A percentile compares a stretch with the other conserved stretches of the same genome.
Conservation (phyloP, 495 filamentous ascomycete genomes). For the Aspergillus sclerotiicarbonarius region DNA sequence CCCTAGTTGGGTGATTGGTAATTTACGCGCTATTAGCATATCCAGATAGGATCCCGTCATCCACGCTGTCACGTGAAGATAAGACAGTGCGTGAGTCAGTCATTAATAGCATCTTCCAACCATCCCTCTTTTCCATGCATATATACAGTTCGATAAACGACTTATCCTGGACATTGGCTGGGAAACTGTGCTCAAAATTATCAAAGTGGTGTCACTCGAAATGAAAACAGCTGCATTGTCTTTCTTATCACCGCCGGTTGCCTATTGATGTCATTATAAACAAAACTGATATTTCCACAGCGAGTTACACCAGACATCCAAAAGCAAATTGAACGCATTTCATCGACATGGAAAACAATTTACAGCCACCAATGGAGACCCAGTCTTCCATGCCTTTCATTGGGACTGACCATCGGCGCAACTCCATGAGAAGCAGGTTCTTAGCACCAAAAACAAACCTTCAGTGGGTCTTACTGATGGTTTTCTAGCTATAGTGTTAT, state of each 20-base stretch:
- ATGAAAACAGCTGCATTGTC: background rate
- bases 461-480: slow-evolving; percentile 21
- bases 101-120: background rate
- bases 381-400: slow-evolving; percentile 23
- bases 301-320: background rate
- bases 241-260: background rate
- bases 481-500: slow-evolving; percentile 68
- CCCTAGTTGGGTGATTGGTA: background rate
- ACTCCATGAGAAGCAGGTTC: slow-evolving; percentile 74
- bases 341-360: slow-evolving; percentile 23
- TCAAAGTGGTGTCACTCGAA: background rate
- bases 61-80: background rate
- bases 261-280: background rate
- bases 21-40: background rate
- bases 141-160: background rate
- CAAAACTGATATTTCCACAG: background rate
- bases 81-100: background rate
- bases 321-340: background rate
- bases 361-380: slow-evolving; percentile 24
- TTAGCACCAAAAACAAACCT: background rate
- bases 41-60: background rate
- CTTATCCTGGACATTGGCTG: background rate
- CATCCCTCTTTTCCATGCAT: background rate
- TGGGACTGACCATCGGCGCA: slow-evolving; percentile 48
- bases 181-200: background rate